Base-by-base conservation (phyloP, 1,284 basidiomycete genomes). In the Cryptococcus amylolentus region DNA sequence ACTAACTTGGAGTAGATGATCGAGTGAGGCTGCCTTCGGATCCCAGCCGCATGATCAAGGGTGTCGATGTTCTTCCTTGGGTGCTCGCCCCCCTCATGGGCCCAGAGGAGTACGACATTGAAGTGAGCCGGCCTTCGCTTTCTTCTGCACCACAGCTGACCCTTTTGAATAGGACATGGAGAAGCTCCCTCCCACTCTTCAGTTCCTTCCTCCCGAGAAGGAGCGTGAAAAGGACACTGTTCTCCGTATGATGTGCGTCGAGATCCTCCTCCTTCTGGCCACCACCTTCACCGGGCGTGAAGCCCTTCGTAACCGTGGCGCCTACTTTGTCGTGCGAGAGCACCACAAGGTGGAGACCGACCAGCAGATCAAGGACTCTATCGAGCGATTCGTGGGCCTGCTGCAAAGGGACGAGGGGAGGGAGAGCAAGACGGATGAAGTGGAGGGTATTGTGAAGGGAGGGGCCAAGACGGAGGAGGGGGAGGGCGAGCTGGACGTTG, bases 71-170 rank as follows among this genome's bases (percentile, higher is more conserved):
- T 6, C 80, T 96, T 5, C 87, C 89, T 0, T 88, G 86, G 67
- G 81, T 99, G 10, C 81, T 98, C 1, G 83, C 95, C 4, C 95
- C 95, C 0, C 82, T 99, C 3, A 93, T 94, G 60, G 94, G 94
- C 5, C 88, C 92, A 1, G 93, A 97, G 74, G 95, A 98, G 74
- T 86, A 90, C 60, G 91, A 95, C 59, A 81, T 93, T 2, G 92
- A 95, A 64, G 89, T 88, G 63, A 56, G 79, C 66, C 6, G 16
- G 5, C 7, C 40, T 27, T n/a, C 40, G 39, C 3, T 51, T 50
- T 52, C 1, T 23, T 23, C 18, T 23, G 9, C 20, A 16, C 16
- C 13, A 39, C 35, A 23, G 3, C 39, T 44, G 23, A 18, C 31
- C 14, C 16, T 37, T 37, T 35, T 26, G 16, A 3, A 10, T 63